Base-by-base conservation (phyloP, 1,284 basidiomycete species). In the Ustilago loliicola region DNA sequence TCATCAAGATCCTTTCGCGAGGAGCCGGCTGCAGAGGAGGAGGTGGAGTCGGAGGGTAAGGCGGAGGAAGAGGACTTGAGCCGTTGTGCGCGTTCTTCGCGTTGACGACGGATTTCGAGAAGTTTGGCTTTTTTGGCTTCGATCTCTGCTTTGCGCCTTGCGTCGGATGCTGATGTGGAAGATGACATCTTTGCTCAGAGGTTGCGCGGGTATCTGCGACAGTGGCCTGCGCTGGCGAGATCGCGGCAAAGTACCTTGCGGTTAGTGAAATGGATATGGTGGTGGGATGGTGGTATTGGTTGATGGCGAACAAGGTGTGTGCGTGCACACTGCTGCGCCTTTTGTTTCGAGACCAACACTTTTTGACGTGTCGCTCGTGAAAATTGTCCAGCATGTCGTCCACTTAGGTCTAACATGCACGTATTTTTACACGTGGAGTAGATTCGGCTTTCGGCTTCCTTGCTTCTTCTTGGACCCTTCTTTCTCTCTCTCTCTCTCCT, bases 41-140 rank as follows among this genome's bases (percentile, higher is more conserved):
- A 50, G 5, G n/a, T n/a, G n/a, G 45, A 47, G 10, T 47, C 57
- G 45, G 57, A 29, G 7, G 56, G 61, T 10, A 52, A 36, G 19
- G 72, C 38, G 19, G 71, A 21, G 13, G 72, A 61, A 25, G 61
- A 53, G 32, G 73, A 68, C 42, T 71, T 70, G 45, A 79, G 66
- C 2, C 79, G 54, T 54, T 74, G 65, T 11, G 70, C 90, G 72
- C 93, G 89, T 71, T 92, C 91, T 54, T 90, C 90, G 47, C 93
- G 88, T 45, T 91, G 92, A 82, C 91, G 90, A 69, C 92, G 90
- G 32, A 95, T 89, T 75, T 95, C 94, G 54, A 91, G 94, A 48
- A 98, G 91, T 87, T 95, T 95, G 8, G 91, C 91, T 69, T 92
- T 89, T 88, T 98, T 99, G 47, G 92, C 93, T 87, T 96, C 94